Base-by-base conservation (phyloP, 1,284 basidiomycete species). In the Ceratobasidium sp. region DNA sequence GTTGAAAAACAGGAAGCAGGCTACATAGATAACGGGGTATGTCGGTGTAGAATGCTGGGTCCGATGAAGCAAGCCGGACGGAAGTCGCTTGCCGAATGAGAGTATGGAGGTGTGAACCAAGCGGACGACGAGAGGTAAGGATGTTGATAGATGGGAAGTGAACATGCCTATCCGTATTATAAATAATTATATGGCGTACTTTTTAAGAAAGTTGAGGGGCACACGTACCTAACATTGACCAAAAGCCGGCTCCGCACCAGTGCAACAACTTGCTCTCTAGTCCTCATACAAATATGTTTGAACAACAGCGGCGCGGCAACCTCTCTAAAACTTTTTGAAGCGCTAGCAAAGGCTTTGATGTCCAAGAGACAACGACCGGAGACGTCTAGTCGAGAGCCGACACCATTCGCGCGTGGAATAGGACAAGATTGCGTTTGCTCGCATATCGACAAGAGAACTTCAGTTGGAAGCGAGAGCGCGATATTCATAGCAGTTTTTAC, bases 71-170 rank as follows among this genome's bases (percentile, higher is more conserved):
- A n/a, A 65, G 16, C n/a, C 39, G 52, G 26, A 65, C 26, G 16
- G 23, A 50, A 3, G 48, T 28, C 3, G 62, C 62, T 65, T 65
- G 62, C 8, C 34, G 45, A 26, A 65, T 28, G 32, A 65, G 62
- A 5, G 28, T 53, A 3, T 18, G 28, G 48, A 65, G 52, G 34
- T 65, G 62, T 16, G 62, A 39, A 14, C 62, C 62, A 8, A 65
- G 62, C 5, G 62, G 62, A 9, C 62, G 62, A 10, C 62, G 62
- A 21, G 45, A 65, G 23, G 62, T 65, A n/a, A 65, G 21, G 32
- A 65, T 65, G 34, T 65, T 65, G 48, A 65, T 65, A 50, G 48
- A 45, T 1, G 62, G 62, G 26, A 65, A 65, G 26, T 65, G 62
- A 4, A 65, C 62, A 39, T 53, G 62, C 1, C 62, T 65, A 48